These are phyloP conservation scores for Kwoniella newhampshirensis DNA, from an alignment of 768 basidiomycete genomes.

Conservation along the genomic window DNA sequence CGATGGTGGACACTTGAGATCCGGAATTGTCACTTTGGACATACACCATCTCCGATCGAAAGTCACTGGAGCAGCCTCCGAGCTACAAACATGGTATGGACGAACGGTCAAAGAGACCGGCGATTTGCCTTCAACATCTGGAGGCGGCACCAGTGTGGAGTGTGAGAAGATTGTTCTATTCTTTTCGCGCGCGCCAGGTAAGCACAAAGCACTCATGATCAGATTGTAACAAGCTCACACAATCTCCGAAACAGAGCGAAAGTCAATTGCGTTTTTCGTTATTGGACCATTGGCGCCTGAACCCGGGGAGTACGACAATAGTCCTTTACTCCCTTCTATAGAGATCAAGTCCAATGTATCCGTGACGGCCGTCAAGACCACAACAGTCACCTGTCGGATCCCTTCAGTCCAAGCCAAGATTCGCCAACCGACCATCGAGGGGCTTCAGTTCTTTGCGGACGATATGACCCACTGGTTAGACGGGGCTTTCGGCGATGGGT, in stretches of 20 bases:
- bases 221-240: too few relatives aligned
- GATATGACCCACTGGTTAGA: conserved; percentile 75
- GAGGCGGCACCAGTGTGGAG: conserved; percentile 15
- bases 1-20: conserved; percentile 55
- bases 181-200: conserved; percentile 43
- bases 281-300: conserved; percentile 45
- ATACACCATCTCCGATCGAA: conserved; percentile 25
- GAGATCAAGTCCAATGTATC: conserved; percentile 18
- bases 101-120: neutral
- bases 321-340: conserved; percentile 33
- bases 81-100: neutral
- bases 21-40: conserved; percentile 46
- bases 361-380: conserved; percentile 11
- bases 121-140: too few relatives aligned
- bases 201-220: neutral
- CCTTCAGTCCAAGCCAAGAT: conserved; percentile 61
- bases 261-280: conserved; percentile 42
- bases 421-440: conserved; percentile 66
- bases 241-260: conserved; percentile 19
- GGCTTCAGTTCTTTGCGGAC: conserved; percentile 83
- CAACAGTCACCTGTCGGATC: conserved; percentile 52
- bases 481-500: conserved; percentile 51
- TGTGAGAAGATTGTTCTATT: conserved; percentile 46
- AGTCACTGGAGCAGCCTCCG: neutral
- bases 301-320: conserved; percentile 22